These are phyloP conservation scores for Xylaria bambusicola DNA, from an alignment of 495 filamentous ascomycete species.

Conservation along the genomic window DNA sequence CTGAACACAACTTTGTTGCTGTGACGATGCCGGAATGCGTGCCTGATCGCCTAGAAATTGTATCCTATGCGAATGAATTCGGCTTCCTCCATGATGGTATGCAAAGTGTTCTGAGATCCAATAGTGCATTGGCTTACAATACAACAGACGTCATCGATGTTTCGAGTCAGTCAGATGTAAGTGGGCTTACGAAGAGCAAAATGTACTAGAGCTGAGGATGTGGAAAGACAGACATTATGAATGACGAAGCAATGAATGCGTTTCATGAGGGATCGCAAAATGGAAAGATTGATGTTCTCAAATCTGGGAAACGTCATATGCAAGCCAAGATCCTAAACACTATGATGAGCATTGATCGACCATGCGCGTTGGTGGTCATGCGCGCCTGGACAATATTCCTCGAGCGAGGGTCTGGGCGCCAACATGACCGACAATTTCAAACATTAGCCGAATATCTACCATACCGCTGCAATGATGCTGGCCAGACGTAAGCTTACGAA, in stretches of 20 bases:
- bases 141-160: not conserved
- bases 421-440: conserved; percentile 12
- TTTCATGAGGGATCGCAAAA: too few relatives aligned
- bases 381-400: conserved; percentile 27
- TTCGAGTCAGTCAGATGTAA: not conserved
- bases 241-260: too few relatives aligned
- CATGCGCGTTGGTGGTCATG: conserved; percentile 14
- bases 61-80: conserved; percentile 47
- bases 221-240: too few relatives aligned
- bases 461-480: not conserved
- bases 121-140: too few relatives aligned
- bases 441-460: conserved; percentile 23
- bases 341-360: not conserved
- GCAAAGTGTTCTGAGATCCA: not conserved
- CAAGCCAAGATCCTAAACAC: not conserved
- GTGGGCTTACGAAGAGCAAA: not conserved
- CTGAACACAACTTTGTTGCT: conserved; percentile 27
- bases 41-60: conserved; percentile 44
- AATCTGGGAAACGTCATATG: not conserved
- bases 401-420: conserved; percentile 16
- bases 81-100: conserved; percentile 47
- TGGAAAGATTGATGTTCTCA: not conserved
- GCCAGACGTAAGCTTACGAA: not conserved
- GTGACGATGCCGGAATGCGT: conserved; percentile 39
- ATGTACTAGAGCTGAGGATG: too few relatives aligned